Evolutionary conservation across 2,329 filamentous ascomycete genomes (phyloP).

Genomic region (Fusarium chlamydosporum): DNA sequence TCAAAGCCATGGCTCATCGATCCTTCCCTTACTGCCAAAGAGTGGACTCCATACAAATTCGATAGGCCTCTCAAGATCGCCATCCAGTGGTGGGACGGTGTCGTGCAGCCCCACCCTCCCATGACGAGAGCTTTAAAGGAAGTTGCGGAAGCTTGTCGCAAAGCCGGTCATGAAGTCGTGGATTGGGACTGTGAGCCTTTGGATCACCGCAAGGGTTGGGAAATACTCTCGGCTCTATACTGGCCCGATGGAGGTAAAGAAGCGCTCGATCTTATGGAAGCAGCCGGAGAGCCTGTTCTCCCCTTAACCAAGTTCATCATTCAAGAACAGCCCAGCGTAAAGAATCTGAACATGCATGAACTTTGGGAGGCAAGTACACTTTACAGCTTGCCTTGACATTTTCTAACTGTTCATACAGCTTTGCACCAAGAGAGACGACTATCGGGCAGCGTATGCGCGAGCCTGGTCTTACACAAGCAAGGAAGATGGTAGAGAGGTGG

Average conservation of each 20-base stretch:
- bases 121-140: conserved; percentile 69
- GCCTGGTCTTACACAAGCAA: conserved; percentile 57
- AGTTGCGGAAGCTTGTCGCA: conserved; percentile 64
- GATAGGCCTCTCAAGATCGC: conserved; percentile 69
- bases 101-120: conserved; percentile 73
- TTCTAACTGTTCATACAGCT: conserved; percentile 42
- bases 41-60: conserved; percentile 56
- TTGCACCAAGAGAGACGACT: conserved; percentile 57
- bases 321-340: conserved; percentile 64
- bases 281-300: conserved; percentile 69
- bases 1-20: conserved; percentile 55
- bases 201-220: conserved; percentile 66
- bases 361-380: conserved; percentile 56
- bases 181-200: conserved; percentile 66
- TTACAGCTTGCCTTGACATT: accelerated
- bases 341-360: conserved; percentile 57
- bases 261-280: conserved; percentile 63
- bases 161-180: conserved; percentile 67
- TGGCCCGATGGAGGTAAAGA: conserved; percentile 73
- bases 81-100: conserved; percentile 70
- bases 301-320: conserved; percentile 73
- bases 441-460: conserved; percentile 56
- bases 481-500: conserved; percentile 58
- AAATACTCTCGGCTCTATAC: conserved; percentile 63
- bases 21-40: conserved; percentile 52